Percentiles rank a stretch among this genome's conserved stretches.
Evolutionary conservation across 768 basidiomycete species (phyloP).

Genomic region (Lenzites betulinus): DNA sequence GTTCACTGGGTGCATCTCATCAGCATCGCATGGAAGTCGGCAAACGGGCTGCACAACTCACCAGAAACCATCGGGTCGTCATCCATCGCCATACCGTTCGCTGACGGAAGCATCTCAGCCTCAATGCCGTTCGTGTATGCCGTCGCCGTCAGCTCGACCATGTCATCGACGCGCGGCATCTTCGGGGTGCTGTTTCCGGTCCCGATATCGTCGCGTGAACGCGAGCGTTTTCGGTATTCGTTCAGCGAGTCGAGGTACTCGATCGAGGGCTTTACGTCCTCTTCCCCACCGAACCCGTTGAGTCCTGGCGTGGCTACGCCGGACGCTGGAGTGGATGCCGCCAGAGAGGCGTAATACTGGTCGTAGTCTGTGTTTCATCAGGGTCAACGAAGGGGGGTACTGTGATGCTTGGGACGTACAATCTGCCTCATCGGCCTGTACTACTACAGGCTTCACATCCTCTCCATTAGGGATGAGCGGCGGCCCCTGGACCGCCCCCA

Average conservation of each 20-base stretch:
- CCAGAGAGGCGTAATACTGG: slow-evolving; percentile 79
- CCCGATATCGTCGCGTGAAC: slow-evolving; percentile 53
- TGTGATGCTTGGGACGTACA: slow-evolving; percentile 48
- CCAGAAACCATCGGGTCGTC: slow-evolving; percentile 75
- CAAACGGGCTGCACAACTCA: slow-evolving; percentile 31
- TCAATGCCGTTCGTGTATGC: slow-evolving; percentile 12
- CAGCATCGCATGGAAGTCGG: slow-evolving; percentile 1
- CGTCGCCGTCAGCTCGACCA: slow-evolving; percentile 6
- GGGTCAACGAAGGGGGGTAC: background rate
- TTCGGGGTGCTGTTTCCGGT: slow-evolving; percentile 21
- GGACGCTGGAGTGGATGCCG: slow-evolving; percentile 61
- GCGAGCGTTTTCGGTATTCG: slow-evolving; percentile 72
- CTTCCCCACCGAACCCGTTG: slow-evolving; percentile 58
- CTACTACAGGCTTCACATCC: slow-evolving; percentile 50
- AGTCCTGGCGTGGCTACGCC: slow-evolving; percentile 63
- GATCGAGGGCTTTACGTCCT: slow-evolving; percentile 66
- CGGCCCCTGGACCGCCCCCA: slow-evolving; percentile 52
- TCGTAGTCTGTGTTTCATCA: slow-evolving; percentile 59
- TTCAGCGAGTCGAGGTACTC: slow-evolving; percentile 71
- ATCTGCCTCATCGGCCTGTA: slow-evolving; percentile 55
- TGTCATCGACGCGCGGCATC: slow-evolving; percentile 16
- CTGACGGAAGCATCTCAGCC: background rate
- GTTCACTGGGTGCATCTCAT: slow-evolving; percentile 53
- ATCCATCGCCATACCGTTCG: slow-evolving; percentile 15
- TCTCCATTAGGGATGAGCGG: slow-evolving; percentile 28